phyloP scores from a whole-genome alignment of 106 monocot genomes.

The Posidonia australis region DNA sequence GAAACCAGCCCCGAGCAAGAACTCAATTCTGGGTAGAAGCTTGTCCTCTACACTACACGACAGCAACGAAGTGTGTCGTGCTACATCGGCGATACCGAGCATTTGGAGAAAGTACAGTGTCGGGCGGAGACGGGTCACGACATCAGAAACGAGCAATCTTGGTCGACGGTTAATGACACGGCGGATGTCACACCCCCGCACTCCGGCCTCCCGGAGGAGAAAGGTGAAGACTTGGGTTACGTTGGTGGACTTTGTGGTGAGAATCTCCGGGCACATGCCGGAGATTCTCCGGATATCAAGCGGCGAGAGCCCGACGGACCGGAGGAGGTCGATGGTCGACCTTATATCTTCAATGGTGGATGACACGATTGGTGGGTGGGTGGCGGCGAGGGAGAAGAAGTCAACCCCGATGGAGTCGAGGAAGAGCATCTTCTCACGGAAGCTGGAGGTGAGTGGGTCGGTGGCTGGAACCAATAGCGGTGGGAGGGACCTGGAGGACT shows the following conservation, averaged over 20 bases:
- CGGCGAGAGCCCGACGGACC: slow-evolving; percentile 31
- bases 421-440: slow-evolving; percentile 49
- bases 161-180: slow-evolving; percentile 28
- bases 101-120: slow-evolving; percentile 72
- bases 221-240: slow-evolving; percentile 31
- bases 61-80: slow-evolving; percentile 34
- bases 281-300: slow-evolving; percentile 47
- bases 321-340: slow-evolving; percentile 42
- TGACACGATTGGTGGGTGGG: slow-evolving; percentile 35
- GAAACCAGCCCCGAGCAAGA: slow-evolving; percentile 27
- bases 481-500: slow-evolving; percentile 1
- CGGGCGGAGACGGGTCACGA: slow-evolving; percentile 34
- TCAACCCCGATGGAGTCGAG: slow-evolving; percentile 60
- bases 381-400: slow-evolving; percentile 26
- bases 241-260: slow-evolving; percentile 1
- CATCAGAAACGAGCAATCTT: slow-evolving; percentile 13
- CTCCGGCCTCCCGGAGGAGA: slow-evolving; percentile 18
- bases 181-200: slow-evolving; percentile 19
- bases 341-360: slow-evolving; percentile 29
- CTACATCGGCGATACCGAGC: slow-evolving; percentile 35
- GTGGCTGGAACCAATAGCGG: neutral
- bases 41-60: slow-evolving; percentile 72
- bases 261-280: slow-evolving; percentile 64
- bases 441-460: slow-evolving; percentile 2
- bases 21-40: slow-evolving; percentile 31